Percentiles rank a stretch among this genome's conserved stretches.
Conservation (phyloP, 768 basidiomycete species). For the Omphalotus guepiniiformis region DNA sequence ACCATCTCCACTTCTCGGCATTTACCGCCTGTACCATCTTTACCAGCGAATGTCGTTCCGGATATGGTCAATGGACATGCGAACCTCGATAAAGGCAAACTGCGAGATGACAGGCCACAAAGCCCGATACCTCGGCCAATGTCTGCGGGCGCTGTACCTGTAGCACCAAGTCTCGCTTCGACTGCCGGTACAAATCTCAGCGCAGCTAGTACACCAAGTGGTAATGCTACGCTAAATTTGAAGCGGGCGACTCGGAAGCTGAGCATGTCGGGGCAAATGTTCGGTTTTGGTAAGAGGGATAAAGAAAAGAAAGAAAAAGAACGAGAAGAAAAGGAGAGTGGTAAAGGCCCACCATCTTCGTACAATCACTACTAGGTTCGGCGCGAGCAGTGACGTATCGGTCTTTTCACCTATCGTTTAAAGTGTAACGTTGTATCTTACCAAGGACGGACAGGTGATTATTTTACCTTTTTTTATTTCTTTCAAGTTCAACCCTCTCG, state of each 20-base stretch:
- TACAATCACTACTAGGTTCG: slow-evolving; percentile 5
- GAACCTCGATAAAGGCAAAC: background rate
- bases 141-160: background rate
- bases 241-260: slow-evolving; percentile 58
- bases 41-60: background rate
- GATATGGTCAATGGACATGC: background rate
- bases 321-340: slow-evolving; percentile 5
- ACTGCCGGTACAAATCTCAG: slow-evolving; percentile 11
- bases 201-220: slow-evolving; percentile 18
- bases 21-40: slow-evolving; percentile 9
- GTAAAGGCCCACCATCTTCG: slow-evolving; percentile 1
- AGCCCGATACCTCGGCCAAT: background rate
- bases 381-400: too few relatives aligned
- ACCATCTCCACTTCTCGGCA: background rate
- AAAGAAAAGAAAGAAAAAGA: slow-evolving; percentile 32
- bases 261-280: slow-evolving; percentile 59
- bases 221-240: slow-evolving; percentile 19
- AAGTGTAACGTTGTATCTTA: too few relatives aligned
- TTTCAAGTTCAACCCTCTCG: too few relatives aligned
- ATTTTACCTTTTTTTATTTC: too few relatives aligned
- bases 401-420: too few relatives aligned
- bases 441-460: too few relatives aligned
- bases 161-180: background rate
- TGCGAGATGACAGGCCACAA: background rate
- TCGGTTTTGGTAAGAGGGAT: slow-evolving; percentile 43